A percentile compares a stretch with the other conserved stretches of the same genome.
phyloP scores from a whole-genome alignment of 2,329 filamentous ascomycete species.

The Aspergillus floridensis region DNA sequence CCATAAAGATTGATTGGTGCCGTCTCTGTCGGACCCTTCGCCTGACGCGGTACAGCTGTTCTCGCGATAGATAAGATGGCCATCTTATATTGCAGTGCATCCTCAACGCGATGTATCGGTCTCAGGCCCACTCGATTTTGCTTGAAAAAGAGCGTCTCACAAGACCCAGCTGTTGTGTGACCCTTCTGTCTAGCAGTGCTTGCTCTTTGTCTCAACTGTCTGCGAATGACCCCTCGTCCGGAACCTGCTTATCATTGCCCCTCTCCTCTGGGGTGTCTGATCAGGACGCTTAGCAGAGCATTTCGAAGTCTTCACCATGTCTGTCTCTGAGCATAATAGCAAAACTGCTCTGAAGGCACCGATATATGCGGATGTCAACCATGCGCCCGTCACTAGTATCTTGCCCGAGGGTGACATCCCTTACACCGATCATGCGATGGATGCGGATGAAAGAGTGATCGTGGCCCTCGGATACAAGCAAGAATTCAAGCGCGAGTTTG shows the following conservation, averaged over 20 bases:
- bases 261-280: not conserved
- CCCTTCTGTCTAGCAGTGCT: not conserved
- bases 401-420: conserved; percentile 39
- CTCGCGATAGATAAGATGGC: conserved; percentile 3
- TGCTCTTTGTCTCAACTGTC: not conserved
- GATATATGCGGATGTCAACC: conserved; percentile 21
- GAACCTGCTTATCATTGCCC: not conserved
- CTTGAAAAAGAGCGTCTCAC: not conserved
- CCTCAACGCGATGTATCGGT: not conserved
- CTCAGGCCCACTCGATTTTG: not conserved
- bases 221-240: not conserved
- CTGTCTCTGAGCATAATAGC: not conserved
- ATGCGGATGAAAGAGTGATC: conserved; percentile 43
- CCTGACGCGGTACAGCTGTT: not conserved
- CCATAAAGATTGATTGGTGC: not conserved
- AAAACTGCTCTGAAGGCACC: conserved; percentile 13
- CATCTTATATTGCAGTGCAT: not conserved
- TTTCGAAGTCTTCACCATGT: conserved; percentile 1
- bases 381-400: conserved; percentile 38
- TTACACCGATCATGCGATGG: conserved; percentile 34
- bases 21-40: not conserved
- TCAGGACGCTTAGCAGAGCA: not conserved
- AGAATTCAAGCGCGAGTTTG: conserved; percentile 69
- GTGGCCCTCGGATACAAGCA: conserved; percentile 54
- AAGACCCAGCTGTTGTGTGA: not conserved